Evolutionary conservation across 306 rosid genomes (phyloP).

Genomic region (Quercus berberidifolia): DNA sequence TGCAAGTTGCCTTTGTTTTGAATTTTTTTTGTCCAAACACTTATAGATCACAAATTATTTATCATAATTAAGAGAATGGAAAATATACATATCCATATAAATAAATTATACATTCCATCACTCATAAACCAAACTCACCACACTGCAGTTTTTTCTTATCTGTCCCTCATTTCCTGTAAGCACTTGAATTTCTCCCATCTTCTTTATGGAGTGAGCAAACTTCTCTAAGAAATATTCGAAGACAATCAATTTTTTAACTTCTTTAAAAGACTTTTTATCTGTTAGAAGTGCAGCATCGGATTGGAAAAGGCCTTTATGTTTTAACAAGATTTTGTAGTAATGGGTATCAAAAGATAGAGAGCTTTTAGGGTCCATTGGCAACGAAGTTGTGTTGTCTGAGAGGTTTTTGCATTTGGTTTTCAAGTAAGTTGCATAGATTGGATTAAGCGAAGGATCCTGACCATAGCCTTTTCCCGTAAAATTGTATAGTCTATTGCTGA

Average conservation of each 20-base stretch:
- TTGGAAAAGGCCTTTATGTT: conserved; percentile 43
- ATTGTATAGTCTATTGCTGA: conserved; percentile 41
- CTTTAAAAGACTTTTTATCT: neutral
- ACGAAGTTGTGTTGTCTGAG: conserved; percentile 20
- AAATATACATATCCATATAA: too few relatives aligned
- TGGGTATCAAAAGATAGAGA: conserved; percentile 32
- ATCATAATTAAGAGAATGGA: too few relatives aligned
- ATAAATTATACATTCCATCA: neutral
- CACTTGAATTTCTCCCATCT: conserved; percentile 48
- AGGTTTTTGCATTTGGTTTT: conserved; percentile 27
- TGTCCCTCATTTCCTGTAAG: conserved; percentile 42
- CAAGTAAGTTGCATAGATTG: conserved; percentile 28
- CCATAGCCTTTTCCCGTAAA: conserved; percentile 51
- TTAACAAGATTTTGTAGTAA: conserved; percentile 35
- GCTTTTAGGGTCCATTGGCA: conserved; percentile 45
- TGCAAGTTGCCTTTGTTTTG: too few relatives aligned
- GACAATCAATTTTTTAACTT: conserved; percentile 16
- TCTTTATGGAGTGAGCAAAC: conserved; percentile 52
- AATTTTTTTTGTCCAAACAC: too few relatives aligned
- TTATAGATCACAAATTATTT: too few relatives aligned
- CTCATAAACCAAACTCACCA: conserved; percentile 22
- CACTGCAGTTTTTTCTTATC: conserved; percentile 48
- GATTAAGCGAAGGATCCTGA: conserved; percentile 50
- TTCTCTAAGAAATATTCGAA: conserved; percentile 27
- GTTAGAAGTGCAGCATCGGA: conserved; percentile 70